Evolutionary conservation across 2,329 filamentous ascomycete genomes (phyloP).

Genomic region (Ophiostoma piceae): DNA sequence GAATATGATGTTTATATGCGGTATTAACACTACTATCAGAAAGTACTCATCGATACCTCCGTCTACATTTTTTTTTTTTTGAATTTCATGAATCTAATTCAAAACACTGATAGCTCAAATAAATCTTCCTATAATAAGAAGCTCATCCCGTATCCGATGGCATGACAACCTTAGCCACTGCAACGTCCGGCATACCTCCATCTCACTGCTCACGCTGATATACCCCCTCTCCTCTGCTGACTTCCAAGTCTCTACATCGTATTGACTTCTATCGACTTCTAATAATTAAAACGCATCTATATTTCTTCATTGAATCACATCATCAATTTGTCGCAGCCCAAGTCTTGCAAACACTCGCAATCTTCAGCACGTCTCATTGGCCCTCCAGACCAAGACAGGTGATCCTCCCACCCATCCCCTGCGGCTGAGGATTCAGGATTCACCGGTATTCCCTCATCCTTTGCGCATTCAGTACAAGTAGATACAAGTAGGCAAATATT

Average conservation of each 20-base stretch:
- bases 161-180: background rate
- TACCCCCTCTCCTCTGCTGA: background rate
- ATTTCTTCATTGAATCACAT: too few species aligned
- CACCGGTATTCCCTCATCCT: slow-evolving; percentile 2
- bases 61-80: background rate
- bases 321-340: background rate
- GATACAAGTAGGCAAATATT: too few species aligned
- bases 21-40: background rate
- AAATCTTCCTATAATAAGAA: background rate
- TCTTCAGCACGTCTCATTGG: background rate
- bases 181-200: background rate
- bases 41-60: background rate
- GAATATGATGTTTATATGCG: background rate
- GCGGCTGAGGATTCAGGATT: background rate
- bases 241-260: too few species aligned
- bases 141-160: background rate
- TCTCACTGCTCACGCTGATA: background rate
- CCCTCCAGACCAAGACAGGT: background rate
- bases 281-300: too few species aligned
- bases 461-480: background rate
- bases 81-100: background rate
- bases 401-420: background rate
- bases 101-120: background rate
- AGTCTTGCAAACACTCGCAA: background rate
- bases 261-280: background rate